Evolutionary conservation across 345 rosid species (phyloP).

Genomic region (Bretschneidera sinensis): DNA sequence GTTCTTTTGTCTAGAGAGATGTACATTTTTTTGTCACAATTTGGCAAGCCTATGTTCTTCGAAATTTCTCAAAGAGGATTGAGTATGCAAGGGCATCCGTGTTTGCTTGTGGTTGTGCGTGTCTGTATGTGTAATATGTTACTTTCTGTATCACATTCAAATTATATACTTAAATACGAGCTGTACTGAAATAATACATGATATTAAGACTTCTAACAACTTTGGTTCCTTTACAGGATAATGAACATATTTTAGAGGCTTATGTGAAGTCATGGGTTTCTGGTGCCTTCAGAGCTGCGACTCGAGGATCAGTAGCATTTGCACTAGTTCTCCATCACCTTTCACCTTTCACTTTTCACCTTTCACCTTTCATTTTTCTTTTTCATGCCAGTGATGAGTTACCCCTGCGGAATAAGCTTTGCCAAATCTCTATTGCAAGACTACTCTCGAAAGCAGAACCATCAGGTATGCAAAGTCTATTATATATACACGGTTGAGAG

Average conservation of each 20-base stretch:
- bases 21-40: neutral
- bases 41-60: neutral
- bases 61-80: neutral
- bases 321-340: constrained; percentile 61
- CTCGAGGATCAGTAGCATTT: constrained; percentile 57
- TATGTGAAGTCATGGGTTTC: constrained; percentile 75
- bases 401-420: constrained; percentile 47
- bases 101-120: neutral
- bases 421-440: constrained; percentile 65
- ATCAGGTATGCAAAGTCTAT: constrained; percentile 45
- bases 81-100: neutral
- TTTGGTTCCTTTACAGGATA: constrained; percentile 38
- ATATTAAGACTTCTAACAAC: neutral
- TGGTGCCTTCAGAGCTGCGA: constrained; percentile 64
- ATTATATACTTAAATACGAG: neutral
- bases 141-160: neutral
- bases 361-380: constrained; percentile 49
- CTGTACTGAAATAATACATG: neutral
- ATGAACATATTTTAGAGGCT: constrained; percentile 65
- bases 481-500: too few species aligned
- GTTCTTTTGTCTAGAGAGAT: neutral
- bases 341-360: too few species aligned
- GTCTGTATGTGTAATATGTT: neutral
- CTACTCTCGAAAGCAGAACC: constrained; percentile 49
- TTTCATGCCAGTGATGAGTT: constrained; percentile 22